Evolutionary conservation across 2,329 filamentous ascomycete genomes (phyloP), one percentile per base, ranked within the genome.

Genomic region (Phialophora expanda): DNA sequence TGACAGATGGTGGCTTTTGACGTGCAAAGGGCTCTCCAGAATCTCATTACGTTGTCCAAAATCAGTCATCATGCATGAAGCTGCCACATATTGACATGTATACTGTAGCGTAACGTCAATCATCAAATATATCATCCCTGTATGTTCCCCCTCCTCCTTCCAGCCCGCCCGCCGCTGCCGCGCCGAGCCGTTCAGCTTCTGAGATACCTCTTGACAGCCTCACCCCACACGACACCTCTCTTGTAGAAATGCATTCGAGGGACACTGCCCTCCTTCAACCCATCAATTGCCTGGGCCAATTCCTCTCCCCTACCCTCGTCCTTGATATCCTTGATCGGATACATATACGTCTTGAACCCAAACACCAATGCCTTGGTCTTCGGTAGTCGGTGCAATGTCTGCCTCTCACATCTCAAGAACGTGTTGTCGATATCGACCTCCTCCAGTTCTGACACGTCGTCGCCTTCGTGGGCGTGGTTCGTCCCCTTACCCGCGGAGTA

Each of bases 341-440:
- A 88, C 64, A 82, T 76, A 74, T 88, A 89, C 17, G 87, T 89
- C 75, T 88, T 87, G 74, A 89, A 86, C 0, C 79, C 81, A 76
- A 89, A 89, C 0, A 88, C 80, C 22, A 89, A 57, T 7, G 85
- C 86, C 60, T 79, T 78, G 0, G 80, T 84, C 56, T 76, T 69
- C 3, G 85, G 85, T 28, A 89, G 74, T 0, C 87, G 80, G 76
- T 88, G 86, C 38, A 90, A 74, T 0, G 85, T 87, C 78, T 89
- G 87, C 34, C 86, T 77, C 75, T 90, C 87, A 68, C 81, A 85
- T 3, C 87, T 78, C 24, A 89, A 61, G 46, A 79, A 75, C 0
- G 81, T 82, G 80, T 82, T 77, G 28, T 81, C 75, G 12, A 85
- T 66, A 73, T 85, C 76, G 50, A 84, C 69, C 14, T 78, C 76